Percentiles rank a stretch among this genome's conserved stretches.
These are phyloP conservation scores for Barnettozyma siamensis DNA, from an alignment of 805 yeast species.

Conservation along the genomic window DNA sequence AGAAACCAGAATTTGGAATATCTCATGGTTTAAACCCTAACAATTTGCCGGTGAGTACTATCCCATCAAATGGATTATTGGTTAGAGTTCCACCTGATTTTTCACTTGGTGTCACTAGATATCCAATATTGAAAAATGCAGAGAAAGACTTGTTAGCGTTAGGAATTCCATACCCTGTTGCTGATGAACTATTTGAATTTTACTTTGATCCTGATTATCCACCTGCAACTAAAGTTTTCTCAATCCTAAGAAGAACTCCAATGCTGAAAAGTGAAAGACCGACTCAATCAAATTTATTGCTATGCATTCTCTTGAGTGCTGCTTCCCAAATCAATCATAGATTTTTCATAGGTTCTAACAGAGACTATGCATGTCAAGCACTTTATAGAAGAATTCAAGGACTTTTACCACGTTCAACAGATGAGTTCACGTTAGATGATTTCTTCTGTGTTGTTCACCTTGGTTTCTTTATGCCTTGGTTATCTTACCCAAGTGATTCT, in stretches of 20 bases:
- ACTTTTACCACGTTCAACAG: slow-evolving; percentile 6
- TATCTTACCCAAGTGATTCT: slow-evolving; percentile 21
- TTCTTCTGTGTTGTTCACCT: slow-evolving; percentile 17
- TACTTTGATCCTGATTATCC: slow-evolving; percentile 15
- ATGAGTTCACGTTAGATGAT: slow-evolving; percentile 18
- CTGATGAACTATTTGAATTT: slow-evolving; percentile 20
- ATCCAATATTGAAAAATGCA: slow-evolving; percentile 10
- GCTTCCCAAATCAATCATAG: slow-evolving; percentile 20
- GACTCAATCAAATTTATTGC: slow-evolving; percentile 14
- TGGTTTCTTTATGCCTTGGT: slow-evolving; percentile 23
- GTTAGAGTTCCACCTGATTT: slow-evolving; percentile 5
- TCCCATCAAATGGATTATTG: slow-evolving; percentile 4
- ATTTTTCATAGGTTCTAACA: slow-evolving; percentile 19
- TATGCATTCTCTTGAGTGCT: slow-evolving; percentile 16
- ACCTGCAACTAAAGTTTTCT: slow-evolving; percentile 21
- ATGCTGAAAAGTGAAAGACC: slow-evolving; percentile 15
- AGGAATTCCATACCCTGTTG: slow-evolving; percentile 17
- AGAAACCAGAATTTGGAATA: slow-evolving; percentile 6
- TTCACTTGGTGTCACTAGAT: slow-evolving; percentile 11
- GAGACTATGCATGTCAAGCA: slow-evolving; percentile 16
- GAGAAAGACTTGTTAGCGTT: slow-evolving; percentile 10
- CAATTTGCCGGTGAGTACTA: not conserved
- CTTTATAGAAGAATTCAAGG: slow-evolving; percentile 18
- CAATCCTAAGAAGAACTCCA: slow-evolving; percentile 17
- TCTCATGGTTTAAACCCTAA: slow-evolving; percentile 2